Evolutionary conservation across 148 eudicot species (phyloP).

Genomic region (Fallopia convolvulus): DNA sequence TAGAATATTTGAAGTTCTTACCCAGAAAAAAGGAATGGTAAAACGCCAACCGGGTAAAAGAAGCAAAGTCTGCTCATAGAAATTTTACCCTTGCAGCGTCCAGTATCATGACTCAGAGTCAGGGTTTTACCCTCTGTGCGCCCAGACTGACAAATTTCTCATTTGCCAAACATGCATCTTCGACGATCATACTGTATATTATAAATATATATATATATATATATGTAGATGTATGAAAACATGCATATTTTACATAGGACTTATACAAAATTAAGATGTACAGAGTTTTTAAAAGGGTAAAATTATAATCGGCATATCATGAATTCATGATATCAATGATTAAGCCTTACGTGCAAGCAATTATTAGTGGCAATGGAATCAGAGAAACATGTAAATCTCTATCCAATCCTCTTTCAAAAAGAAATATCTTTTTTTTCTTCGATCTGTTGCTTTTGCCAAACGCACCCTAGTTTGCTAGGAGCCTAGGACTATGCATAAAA

Average conservation of each 20-base stretch:
- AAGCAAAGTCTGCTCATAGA: slow-evolving; percentile 4
- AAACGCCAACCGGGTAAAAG: not conserved
- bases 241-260: no score
- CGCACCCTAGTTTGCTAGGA: not conserved
- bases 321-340: not conserved
- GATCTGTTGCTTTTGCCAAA: not conserved
- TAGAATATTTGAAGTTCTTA: not conserved
- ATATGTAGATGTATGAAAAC: not conserved
- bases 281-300: no score
- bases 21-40: not conserved
- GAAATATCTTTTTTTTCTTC: not conserved
- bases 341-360: slow-evolving; percentile 2
- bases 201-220: not conserved
- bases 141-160: not conserved
- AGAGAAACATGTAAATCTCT: slow-evolving; percentile 3
- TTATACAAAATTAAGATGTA: no score
- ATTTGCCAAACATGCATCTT: not conserved
- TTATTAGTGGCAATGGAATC: slow-evolving; percentile 4
- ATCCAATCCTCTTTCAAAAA: not conserved
- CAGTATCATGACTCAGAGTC: slow-evolving; percentile 6
- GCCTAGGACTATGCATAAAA: not conserved
- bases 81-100: not conserved
- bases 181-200: not conserved
- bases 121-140: slow-evolving; percentile 1
- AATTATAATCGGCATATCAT: not conserved